Evolutionary conservation across 352 stramenopile genomes (phyloP).

Genomic region (Pythium oligandrum): DNA sequence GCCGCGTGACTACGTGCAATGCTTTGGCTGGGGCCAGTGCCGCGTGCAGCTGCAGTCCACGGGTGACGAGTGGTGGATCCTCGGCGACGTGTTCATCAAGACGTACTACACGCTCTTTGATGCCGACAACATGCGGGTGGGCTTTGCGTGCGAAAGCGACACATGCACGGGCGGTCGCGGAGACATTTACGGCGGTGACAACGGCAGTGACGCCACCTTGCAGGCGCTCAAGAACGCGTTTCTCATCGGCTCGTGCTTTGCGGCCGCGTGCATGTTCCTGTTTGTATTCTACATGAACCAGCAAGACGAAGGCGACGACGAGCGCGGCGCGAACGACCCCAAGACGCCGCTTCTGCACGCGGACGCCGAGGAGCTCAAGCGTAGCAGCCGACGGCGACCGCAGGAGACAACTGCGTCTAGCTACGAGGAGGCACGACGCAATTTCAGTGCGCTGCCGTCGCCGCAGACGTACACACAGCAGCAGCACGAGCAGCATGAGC

Average conservation of each 20-base stretch:
- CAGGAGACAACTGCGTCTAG: conserved; percentile 25
- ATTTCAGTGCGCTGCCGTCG: conserved; percentile 42
- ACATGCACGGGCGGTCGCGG: conserved; percentile 70
- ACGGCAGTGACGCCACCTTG: conserved; percentile 25
- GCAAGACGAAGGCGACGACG: conserved; percentile 38
- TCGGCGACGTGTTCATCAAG: conserved; percentile 89
- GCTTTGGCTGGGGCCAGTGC: conserved; percentile 68
- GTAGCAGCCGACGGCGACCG: background rate
- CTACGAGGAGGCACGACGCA: conserved; percentile 55
- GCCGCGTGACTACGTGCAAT: conserved; percentile 75
- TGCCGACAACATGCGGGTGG: conserved; percentile 80
- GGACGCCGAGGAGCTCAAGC: no score
- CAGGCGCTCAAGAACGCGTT: conserved; percentile 59
- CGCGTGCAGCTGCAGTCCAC: conserved; percentile 76
- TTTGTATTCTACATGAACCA: conserved; percentile 82
- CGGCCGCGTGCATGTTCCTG: conserved; percentile 70
- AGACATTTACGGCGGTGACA: conserved; percentile 51
- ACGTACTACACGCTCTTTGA: conserved; percentile 92
- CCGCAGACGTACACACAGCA: conserved; percentile 9
- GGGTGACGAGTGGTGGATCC: conserved; percentile 82
- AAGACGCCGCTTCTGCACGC: conserved; percentile 62
- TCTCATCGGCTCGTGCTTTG: conserved; percentile 63
- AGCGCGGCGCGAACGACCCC: conserved; percentile 28
- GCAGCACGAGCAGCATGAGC: background rate
- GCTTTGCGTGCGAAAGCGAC: conserved; percentile 82